Evolutionary conservation across 2,329 filamentous ascomycete species (phyloP), one percentile per base, ranked within the genome.

Genomic region (Colletotrichum cereale): DNA sequence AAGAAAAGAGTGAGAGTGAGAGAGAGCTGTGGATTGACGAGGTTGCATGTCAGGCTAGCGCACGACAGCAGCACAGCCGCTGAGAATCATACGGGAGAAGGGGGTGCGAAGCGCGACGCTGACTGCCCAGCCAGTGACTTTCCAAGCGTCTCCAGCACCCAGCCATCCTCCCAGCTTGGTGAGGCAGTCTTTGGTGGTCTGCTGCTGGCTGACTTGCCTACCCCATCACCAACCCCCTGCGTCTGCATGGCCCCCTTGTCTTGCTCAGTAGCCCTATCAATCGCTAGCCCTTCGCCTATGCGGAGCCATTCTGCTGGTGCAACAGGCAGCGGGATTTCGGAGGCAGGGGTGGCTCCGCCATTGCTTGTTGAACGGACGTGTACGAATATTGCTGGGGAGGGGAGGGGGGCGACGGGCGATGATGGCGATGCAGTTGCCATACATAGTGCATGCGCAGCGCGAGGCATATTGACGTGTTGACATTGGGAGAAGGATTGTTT

Each of bases 241-340:
- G 26, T n/a, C 42, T 16, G 53, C 65, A 69, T 72, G 65, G 66
- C 38, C 38, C 69, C 69, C 65, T 50, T 69, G 69, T 72, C 69
- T 72, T 58, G 65, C 65, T 40, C 66, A 64, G 52, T 69, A 64
- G 53, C 60, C 69, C 53, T 62, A 55, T 68, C 68, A 16, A 53
- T 63, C 53, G 53, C 58, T 64, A 63, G 66, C 44, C 53, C 65
- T 50, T 56, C 52, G 53, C 29, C 55, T 26, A 48, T 58, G 34
- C 21, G 50, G 68, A 29, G 38, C 65, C 63, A 38, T 58, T 55
- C 52, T 58, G 64, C 58, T 53, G 58, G 58, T 63, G 64, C 52
- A 67, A 40, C 53, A 64, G 69, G 60, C 65, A 72, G 38, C 68
- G 34, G 36, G 21, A 71, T 68, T 63, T 31, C 14, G 34, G 14